Percentiles rank a stretch among this genome's conserved stretches.
Evolutionary conservation across 1,139 yeast species (phyloP).

Genomic region (Yamadazyma jaroonii): DNA sequence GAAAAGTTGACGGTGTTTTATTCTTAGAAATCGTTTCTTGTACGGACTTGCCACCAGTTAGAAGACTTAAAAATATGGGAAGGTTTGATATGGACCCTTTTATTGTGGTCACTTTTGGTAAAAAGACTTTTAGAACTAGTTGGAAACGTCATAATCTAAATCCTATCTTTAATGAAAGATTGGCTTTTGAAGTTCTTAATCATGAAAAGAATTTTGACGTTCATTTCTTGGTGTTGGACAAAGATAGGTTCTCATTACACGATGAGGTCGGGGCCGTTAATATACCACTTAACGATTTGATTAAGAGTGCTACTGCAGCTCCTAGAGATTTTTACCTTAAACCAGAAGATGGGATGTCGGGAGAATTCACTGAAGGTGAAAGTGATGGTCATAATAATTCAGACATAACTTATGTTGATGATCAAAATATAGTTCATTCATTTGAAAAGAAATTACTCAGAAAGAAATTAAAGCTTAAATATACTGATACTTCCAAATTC

Average conservation of each 20-base stretch:
- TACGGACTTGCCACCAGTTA: conserved; percentile 65
- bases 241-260: conserved; percentile 77
- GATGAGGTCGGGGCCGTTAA: conserved; percentile 74
- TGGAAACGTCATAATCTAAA: conserved; percentile 80
- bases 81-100: conserved; percentile 93
- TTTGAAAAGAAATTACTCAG: conserved; percentile 27
- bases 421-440: conserved; percentile 29
- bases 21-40: conserved; percentile 76
- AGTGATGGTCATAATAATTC: conserved; percentile 11
- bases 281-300: conserved; percentile 50
- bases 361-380: conserved; percentile 16
- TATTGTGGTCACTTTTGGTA: conserved; percentile 87
- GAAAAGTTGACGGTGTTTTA: conserved; percentile 65
- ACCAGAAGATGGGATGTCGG: conserved; percentile 7
- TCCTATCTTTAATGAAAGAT: conserved; percentile 78
- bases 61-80: conserved; percentile 61
- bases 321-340: conserved; percentile 6
- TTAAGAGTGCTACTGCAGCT: conserved; percentile 20
- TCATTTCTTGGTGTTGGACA: conserved; percentile 74
- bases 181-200: conserved; percentile 73
- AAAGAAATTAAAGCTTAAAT: conserved; percentile 24
- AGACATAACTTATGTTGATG: conserved; percentile 21
- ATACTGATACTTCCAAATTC: conserved; percentile 42
- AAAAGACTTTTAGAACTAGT: conserved; percentile 81
- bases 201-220: conserved; percentile 66